phyloP scores from a whole-genome alignment of 2,329 filamentous ascomycete genomes.

The Raffaelea ambrosiae region DNA sequence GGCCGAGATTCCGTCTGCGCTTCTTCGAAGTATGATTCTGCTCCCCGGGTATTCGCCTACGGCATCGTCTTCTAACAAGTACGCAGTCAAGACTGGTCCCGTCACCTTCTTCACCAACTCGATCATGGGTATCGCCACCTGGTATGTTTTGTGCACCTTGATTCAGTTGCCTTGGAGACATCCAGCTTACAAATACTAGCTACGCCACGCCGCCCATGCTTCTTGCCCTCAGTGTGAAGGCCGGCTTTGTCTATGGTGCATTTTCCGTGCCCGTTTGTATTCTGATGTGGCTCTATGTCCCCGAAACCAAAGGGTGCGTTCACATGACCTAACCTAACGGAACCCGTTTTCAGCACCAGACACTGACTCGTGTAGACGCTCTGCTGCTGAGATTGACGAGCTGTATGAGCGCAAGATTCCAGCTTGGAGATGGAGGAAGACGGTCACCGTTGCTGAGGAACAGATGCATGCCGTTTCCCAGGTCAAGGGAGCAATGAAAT shows the following conservation, averaged over 20 bases:
- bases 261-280: conserved; percentile 6
- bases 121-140: conserved; percentile 7
- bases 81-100: conserved; percentile 5
- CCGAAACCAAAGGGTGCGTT: conserved; percentile 5
- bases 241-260: conserved; percentile 7
- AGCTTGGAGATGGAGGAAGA: conserved; percentile 5
- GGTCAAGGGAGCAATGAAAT: too few species aligned
- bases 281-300: conserved; percentile 6
- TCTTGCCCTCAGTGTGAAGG: conserved; percentile 2
- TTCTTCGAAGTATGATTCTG: conserved; percentile 1
- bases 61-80: not conserved
- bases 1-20: conserved; percentile 7
- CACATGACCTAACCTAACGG: not conserved
- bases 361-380: not conserved
- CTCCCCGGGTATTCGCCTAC: not conserved
- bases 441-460: conserved; percentile 4
- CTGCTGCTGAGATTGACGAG: conserved; percentile 9
- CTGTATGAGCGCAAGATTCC: conserved; percentile 9
- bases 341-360: not conserved
- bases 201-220: conserved; percentile 8
- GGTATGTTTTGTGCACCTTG: too few species aligned
- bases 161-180: too few species aligned
- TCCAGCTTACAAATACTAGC: too few species aligned
- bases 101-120: conserved; percentile 7
- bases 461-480: conserved; percentile 3